Percentiles rank a stretch among this genome's conserved stretches.
phyloP scores from a whole-genome alignment of 2,329 filamentous ascomycete genomes.

The Beauveria medogensis region DNA sequence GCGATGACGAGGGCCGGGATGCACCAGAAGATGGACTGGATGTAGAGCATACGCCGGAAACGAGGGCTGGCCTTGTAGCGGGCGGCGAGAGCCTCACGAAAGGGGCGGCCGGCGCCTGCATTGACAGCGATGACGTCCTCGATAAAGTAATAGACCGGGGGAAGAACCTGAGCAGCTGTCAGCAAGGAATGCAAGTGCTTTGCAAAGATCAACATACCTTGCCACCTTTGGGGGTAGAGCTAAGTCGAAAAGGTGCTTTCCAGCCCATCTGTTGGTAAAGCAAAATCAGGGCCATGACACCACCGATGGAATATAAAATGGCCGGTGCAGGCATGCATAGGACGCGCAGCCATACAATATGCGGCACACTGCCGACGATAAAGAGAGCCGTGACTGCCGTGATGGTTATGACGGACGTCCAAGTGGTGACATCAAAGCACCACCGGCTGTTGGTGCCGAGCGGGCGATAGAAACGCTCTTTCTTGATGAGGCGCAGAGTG shows the following conservation, averaged over 20 bases:
- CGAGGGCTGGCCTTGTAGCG: conserved; percentile 33
- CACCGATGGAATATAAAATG: conserved; percentile 40
- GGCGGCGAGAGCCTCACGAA: conserved; percentile 32
- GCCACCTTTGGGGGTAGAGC: conserved; percentile 51
- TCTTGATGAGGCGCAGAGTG: conserved; percentile 39
- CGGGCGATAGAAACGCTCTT: conserved; percentile 41
- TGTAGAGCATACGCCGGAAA: conserved; percentile 32
- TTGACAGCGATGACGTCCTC: conserved; percentile 63
- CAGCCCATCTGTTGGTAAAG: conserved; percentile 29
- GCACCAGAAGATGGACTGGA: conserved; percentile 34
- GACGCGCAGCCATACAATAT: conserved; percentile 39
- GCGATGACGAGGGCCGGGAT: conserved; percentile 30
- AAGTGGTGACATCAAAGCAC: conserved; percentile 43
- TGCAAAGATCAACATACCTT: conserved; percentile 18
- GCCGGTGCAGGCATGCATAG: conserved; percentile 44
- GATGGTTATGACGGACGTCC: conserved; percentile 38
- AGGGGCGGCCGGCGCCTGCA: conserved; percentile 44
- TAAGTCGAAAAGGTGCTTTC: conserved; percentile 53
- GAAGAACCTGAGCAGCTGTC: conserved; percentile 36
- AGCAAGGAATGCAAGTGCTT: neutral
- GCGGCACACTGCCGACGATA: conserved; percentile 42
- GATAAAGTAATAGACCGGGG: conserved; percentile 55
- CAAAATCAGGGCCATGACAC: conserved; percentile 30
- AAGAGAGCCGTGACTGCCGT: conserved; percentile 41
- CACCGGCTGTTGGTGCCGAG: conserved; percentile 37